Evolutionary conservation across 352 stramenopile genomes (phyloP).

Genomic region (Phytopythium montanum): DNA sequence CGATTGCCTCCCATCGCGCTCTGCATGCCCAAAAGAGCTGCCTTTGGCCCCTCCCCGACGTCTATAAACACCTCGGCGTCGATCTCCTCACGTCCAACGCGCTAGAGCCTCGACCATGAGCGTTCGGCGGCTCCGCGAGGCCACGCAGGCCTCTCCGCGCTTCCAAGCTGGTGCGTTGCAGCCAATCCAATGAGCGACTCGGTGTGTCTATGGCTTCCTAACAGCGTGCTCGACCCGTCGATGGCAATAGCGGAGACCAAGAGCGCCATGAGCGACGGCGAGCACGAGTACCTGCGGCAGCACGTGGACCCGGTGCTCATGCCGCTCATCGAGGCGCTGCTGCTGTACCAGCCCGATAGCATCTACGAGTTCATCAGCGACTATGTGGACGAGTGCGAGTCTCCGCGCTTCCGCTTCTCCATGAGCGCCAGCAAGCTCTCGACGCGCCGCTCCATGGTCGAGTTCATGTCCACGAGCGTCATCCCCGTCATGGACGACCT

Average conservation of each 20-base stretch:
- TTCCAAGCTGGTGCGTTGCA: slow-evolving; percentile 5
- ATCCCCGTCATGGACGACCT: slow-evolving; percentile 86
- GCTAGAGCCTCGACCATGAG: neutral
- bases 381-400: slow-evolving; percentile 64
- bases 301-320: slow-evolving; percentile 79
- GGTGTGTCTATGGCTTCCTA: neutral
- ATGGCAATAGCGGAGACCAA: neutral
- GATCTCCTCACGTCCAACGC: neutral
- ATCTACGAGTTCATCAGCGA: slow-evolving; percentile 83
- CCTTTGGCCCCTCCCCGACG: neutral
- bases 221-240: neutral
- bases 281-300: slow-evolving; percentile 80
- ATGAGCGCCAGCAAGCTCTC: slow-evolving; percentile 52
- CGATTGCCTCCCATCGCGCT: neutral
- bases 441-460: slow-evolving; percentile 71
- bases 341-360: slow-evolving; percentile 75
- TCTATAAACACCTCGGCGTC: neutral
- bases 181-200: neutral
- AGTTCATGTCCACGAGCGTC: slow-evolving; percentile 83
- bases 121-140: slow-evolving; percentile 3
- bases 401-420: slow-evolving; percentile 27
- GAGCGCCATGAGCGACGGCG: slow-evolving; percentile 29
- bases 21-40: no score
- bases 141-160: slow-evolving; percentile 5
- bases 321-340: slow-evolving; percentile 72